Conservation (phyloP, 176 grass and related monocot genomes). For the Rhynchospora tenuis region DNA sequence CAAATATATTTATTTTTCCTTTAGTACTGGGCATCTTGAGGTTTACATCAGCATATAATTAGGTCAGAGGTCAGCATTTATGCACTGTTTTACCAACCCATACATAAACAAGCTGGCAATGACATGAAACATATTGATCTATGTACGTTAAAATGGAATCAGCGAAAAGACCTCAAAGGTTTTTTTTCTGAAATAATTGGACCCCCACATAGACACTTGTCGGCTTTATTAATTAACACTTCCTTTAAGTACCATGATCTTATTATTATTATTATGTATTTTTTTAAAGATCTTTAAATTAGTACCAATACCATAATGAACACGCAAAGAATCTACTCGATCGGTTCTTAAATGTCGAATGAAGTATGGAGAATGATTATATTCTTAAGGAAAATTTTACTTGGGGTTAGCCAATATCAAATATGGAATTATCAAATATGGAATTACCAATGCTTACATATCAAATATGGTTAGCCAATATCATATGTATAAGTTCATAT, state of each 20-base stretch:
- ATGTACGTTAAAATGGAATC: not conserved
- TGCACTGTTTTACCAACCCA: not conserved
- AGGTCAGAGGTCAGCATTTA: slow-evolving; percentile 1
- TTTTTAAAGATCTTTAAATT: too few relatives aligned
- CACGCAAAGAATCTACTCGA: not conserved
- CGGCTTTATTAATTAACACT: not conserved
- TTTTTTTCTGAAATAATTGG: not conserved
- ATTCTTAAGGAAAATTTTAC: too few relatives aligned
- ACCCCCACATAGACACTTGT: not conserved
- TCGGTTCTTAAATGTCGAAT: not conserved
- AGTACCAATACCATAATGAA: not conserved
- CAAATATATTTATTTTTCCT: not conserved
- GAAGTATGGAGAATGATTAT: too few relatives aligned
- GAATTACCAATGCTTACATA: too few relatives aligned
- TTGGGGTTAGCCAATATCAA: too few relatives aligned
- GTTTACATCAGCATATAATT: not conserved
- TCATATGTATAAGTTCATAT: too few relatives aligned
- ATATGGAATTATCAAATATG: too few relatives aligned
- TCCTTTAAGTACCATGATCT: not conserved
- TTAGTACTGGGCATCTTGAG: not conserved
- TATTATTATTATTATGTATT: too few relatives aligned
- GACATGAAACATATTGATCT: not conserved
- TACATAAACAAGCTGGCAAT: not conserved
- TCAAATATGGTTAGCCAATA: too few relatives aligned
- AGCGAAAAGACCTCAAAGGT: not conserved